Evolutionary conservation across 192 early-diverging fungal species (phyloP), one percentile per base, ranked within the genome.

Genomic region (Cladochytrium replicatum): DNA sequence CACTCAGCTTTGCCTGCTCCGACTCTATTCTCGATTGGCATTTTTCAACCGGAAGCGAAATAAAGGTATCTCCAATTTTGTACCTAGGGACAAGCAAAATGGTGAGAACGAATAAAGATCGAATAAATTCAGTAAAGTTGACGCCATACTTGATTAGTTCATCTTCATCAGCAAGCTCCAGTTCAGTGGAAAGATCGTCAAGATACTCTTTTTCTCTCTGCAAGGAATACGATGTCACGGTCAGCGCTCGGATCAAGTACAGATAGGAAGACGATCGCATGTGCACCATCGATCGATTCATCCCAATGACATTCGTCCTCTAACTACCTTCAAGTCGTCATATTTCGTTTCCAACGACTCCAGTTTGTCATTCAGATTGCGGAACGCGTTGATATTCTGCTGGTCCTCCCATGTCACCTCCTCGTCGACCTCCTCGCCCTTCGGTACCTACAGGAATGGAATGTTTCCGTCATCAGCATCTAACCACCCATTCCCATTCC

Each of bases 341-440:
- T 87, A 88, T 24, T 63, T 60, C 25, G 84, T 87, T 49, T 94
- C 87, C 6, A 92, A 59, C 32, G 78, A 69, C 56, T 89, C 82
- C 44, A 87, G 55, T 22, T 75, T 77, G 23, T 72, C 61, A 52
- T 92, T 94, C 29, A 88, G 71, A 72, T 83, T 85, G 67, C 84
- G 86, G 58, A 99, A 99, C 32, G 70, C 55, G 74, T 99, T 99
- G 66, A 99, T 99, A 47, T 84, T 86, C 48, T 87, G 68, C 69
- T 99, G 95, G 64, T 99, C 95, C 54, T 88, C 82, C 92, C 92
- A 95, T n/a, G 83, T 86, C 23, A 98, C 92, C 58, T 91, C 85
- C 41, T 80, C 78, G 47, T 96, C 89, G 32, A 75, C 75, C 64
- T 92, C 88, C 43, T 93, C 87, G n/a, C n/a, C n/a, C n/a, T n/a